Conservation (phyloP, 306 rosid genomes). For the Heteromeles arbutifolia region DNA sequence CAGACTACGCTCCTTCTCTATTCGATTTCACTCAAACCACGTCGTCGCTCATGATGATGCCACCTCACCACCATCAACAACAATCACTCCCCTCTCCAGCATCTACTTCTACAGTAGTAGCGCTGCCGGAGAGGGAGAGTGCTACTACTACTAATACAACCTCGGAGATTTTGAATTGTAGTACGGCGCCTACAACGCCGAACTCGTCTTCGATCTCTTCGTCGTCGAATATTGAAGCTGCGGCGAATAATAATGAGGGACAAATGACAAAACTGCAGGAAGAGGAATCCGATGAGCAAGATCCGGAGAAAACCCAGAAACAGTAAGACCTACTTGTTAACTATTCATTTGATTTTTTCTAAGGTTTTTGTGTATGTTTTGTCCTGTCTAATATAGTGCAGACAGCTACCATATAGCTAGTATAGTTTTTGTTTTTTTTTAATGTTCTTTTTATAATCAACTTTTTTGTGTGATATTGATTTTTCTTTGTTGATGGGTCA, state of each 20-base stretch:
- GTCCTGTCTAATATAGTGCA: not conserved
- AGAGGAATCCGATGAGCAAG: constrained; percentile 28
- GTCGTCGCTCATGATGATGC: constrained; percentile 3
- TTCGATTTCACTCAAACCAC: constrained; percentile 9
- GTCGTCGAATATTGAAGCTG: constrained; percentile 45
- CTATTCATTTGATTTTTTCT: not conserved
- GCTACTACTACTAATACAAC: not conserved
- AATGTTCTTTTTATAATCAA: not conserved
- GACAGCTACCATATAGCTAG: not conserved
- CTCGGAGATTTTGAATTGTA: constrained; percentile 55
- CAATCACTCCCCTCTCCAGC: constrained; percentile 15
- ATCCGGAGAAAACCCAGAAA: constrained; percentile 53
- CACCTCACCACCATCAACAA: not conserved
- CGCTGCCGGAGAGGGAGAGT: constrained; percentile 11
- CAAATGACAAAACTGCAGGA: constrained; percentile 10
- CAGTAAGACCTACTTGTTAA: constrained; percentile 35
- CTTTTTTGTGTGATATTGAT: not conserved
- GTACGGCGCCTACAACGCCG: constrained; percentile 51
- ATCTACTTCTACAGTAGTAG: constrained; percentile 18
- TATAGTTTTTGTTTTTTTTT: not conserved
- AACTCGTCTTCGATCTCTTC: constrained; percentile 66
- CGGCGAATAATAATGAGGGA: constrained; percentile 7
- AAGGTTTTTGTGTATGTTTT: not conserved
- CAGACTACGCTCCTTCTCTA: constrained; percentile 3
- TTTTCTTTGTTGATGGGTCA: not conserved